Evolutionary conservation across 1,284 basidiomycete genomes (phyloP).

Genomic region (Phellopilus nigrolimitatus): DNA sequence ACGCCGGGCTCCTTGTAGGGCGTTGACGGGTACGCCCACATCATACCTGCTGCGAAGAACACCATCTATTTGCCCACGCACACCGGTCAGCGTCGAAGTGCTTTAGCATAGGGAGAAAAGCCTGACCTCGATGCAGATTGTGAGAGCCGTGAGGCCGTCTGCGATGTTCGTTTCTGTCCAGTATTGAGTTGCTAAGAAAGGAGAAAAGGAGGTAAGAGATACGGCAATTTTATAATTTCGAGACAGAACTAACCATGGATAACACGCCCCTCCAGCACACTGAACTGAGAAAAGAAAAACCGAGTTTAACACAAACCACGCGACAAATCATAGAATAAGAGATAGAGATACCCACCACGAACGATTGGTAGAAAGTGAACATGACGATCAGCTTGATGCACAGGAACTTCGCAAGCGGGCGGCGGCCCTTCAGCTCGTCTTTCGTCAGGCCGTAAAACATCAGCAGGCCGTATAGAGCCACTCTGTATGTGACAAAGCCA

Average conservation of each 20-base stretch:
- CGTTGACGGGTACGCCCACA: conserved; percentile 72
- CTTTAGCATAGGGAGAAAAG: neutral
- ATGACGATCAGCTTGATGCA: conserved; percentile 83
- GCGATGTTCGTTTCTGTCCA: conserved; percentile 80
- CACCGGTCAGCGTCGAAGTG: neutral
- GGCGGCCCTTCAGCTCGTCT: conserved; percentile 68
- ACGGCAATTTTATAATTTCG: neutral
- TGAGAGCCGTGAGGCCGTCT: conserved; percentile 76
- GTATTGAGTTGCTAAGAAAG: conserved; percentile 52
- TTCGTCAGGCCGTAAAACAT: conserved; percentile 79
- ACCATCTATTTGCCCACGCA: conserved; percentile 59
- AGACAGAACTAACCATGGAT: conserved; percentile 44
- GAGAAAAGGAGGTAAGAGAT: neutral
- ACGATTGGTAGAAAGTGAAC: conserved; percentile 77
- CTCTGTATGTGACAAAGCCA: conserved; percentile 33
- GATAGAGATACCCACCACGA: conserved; percentile 47
- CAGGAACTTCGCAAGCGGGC: conserved; percentile 79
- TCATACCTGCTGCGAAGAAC: conserved; percentile 71
- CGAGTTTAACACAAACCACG: neutral
- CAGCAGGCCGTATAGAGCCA: conserved; percentile 76
- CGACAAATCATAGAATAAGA: neutral
- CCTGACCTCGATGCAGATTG: conserved; percentile 75
- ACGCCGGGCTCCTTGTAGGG: conserved; percentile 49
- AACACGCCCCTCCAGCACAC: conserved; percentile 50
- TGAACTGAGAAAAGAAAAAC: conserved; percentile 41